Conservation (phyloP, 768 basidiomycete species). For the Lentinula raphanica region DNA sequence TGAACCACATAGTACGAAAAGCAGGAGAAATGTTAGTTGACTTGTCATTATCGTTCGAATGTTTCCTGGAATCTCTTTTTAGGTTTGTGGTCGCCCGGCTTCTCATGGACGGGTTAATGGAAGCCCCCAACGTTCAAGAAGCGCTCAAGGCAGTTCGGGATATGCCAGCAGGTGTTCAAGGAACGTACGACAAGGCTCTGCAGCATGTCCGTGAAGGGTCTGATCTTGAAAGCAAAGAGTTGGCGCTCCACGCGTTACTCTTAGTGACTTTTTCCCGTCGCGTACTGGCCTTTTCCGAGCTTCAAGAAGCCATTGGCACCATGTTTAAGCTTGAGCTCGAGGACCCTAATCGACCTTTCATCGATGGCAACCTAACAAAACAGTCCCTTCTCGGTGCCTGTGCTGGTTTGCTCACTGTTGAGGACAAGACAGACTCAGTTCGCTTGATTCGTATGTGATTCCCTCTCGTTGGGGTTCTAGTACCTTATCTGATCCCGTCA, state of each 20-base stretch:
- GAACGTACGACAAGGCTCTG: not conserved
- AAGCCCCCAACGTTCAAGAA: not conserved
- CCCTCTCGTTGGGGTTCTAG: not conserved
- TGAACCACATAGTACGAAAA: not conserved
- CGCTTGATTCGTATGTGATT: not conserved
- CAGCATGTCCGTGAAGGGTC: not conserved
- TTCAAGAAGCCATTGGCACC: not conserved
- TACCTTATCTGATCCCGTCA: not conserved
- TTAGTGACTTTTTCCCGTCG: not conserved
- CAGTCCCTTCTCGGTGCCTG: not conserved
- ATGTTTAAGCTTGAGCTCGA: not conserved
- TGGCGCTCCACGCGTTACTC: not conserved
- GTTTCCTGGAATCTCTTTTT: not conserved
- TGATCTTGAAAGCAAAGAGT: not conserved
- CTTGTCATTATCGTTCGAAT: not conserved
- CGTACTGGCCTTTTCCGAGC: not conserved
- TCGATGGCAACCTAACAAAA: not conserved
- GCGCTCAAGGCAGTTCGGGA: not conserved
- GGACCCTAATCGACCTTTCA: not conserved
- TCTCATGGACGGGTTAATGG: not conserved
- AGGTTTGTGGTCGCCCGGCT: not conserved
- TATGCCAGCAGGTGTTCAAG: not conserved
- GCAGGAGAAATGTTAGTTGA: not conserved
- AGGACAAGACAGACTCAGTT: not conserved
- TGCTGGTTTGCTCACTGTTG: not conserved